Base-by-base conservation (phyloP, 139 green algal species). In the Picochlorum sp. region DNA sequence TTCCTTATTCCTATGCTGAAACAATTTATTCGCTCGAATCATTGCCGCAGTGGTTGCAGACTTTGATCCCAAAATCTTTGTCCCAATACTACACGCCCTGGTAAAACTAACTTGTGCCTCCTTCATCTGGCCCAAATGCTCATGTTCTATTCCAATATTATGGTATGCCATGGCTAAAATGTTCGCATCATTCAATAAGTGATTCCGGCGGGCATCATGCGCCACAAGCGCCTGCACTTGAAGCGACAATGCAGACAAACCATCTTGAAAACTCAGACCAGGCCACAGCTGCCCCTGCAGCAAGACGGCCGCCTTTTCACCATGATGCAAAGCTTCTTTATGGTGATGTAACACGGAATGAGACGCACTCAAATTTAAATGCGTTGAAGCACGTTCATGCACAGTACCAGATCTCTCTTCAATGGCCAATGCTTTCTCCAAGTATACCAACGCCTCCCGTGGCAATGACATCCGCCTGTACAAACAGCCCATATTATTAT, bases 401-500 rank as follows among this genome's bases (percentile, higher is more conserved):
- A 70, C 65, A 49, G 24, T 41, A 5, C 69, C 69, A 6, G 21
- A 47, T 47, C 0, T 9, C 52, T 74, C 59, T 52, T 66, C 71
- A 51, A 74, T 45, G 6, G 59, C 60, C 50, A 78, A 56, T 47
- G 71, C 71, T 34, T 60, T 73, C 21, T 49, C 14, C 34, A 78
- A 46, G 60, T 74, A 70, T 49, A 62, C 56, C 58, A 77, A 65
- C 28, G 71, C 65, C 44, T 62, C 26, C 44, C 61, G 38, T 30
- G 71, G 71, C 45, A 58, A 20, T 37, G 56, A 58, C 32, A 46
- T 44, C 54, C 71, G 65, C 58, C 68, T 62, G 49, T 62, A 69
- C 10, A 78, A 60, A 65, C 71, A 78, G n/a, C 71, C 71, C 2
- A 78, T 49, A 60, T 78, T 78, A 65, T 78, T 78, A 64, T 66